phyloP scores from a whole-genome alignment of 208 protist species.

The Herpetomonas tarakana region DNA sequence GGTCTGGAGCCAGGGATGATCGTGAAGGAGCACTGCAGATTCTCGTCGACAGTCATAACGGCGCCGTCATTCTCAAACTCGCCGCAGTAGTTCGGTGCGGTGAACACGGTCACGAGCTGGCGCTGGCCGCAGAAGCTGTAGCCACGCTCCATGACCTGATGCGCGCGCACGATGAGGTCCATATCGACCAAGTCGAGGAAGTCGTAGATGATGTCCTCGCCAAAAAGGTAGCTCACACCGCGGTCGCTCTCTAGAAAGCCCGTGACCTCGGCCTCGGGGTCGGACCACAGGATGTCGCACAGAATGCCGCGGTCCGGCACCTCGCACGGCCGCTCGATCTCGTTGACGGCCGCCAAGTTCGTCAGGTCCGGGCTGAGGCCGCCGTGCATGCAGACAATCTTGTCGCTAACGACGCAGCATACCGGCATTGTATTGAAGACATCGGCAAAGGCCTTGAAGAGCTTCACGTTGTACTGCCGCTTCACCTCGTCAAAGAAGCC shows the following conservation, averaged over 20 bases:
- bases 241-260: slow-evolving; percentile 95
- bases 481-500: slow-evolving; percentile 99
- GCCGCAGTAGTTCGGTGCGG: slow-evolving; percentile 55
- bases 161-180: slow-evolving; percentile 97
- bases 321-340: slow-evolving; percentile 93
- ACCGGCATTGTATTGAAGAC: slow-evolving; percentile 98
- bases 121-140: slow-evolving; percentile 98
- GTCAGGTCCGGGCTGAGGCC: slow-evolving; percentile 95
- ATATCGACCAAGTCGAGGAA: slow-evolving; percentile 97
- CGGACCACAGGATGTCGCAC: slow-evolving; percentile 98
- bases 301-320: slow-evolving; percentile 97
- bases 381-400: slow-evolving; percentile 98
- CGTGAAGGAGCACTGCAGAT: slow-evolving; percentile 94
- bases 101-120: slow-evolving; percentile 97
- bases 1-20: slow-evolving; percentile 20
- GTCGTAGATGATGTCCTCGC: slow-evolving; percentile 93
- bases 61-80: slow-evolving; percentile 98
- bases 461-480: slow-evolving; percentile 91
- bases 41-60: slow-evolving; percentile 98
- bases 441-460: slow-evolving; percentile 98
- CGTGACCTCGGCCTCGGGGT: slow-evolving; percentile 91
- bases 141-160: slow-evolving; percentile 96
- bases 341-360: slow-evolving; percentile 85
- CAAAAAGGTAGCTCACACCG: slow-evolving; percentile 93
- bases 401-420: slow-evolving; percentile 97